phyloP scores from a whole-genome alignment of 2,329 filamentous ascomycete genomes.

The Penicillium corylophilum region DNA sequence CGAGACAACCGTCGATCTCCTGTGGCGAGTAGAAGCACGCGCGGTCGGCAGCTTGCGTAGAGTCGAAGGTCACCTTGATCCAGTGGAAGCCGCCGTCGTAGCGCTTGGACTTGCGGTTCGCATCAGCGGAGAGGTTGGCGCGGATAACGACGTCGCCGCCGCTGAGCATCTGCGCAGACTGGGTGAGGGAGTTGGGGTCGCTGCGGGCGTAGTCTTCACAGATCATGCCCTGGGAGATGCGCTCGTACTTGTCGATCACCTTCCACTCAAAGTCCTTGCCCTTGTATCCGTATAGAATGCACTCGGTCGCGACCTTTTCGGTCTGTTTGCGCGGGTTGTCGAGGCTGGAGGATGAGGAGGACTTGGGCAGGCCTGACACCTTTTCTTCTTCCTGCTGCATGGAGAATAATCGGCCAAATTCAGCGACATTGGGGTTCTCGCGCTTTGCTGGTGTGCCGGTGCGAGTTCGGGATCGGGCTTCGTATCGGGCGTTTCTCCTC shows the following conservation, averaged over 20 bases:
- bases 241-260: slow-evolving; percentile 84
- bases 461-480: slow-evolving; percentile 53
- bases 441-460: slow-evolving; percentile 59
- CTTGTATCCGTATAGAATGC: slow-evolving; percentile 81
- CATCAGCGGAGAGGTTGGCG: slow-evolving; percentile 66
- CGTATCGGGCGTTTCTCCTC: slow-evolving; percentile 46
- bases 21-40: slow-evolving; percentile 71
- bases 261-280: slow-evolving; percentile 71
- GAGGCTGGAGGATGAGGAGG: slow-evolving; percentile 43
- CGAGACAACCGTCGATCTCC: slow-evolving; percentile 66
- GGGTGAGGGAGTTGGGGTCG: slow-evolving; percentile 67
- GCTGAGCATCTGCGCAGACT: slow-evolving; percentile 71
- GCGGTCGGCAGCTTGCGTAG: slow-evolving; percentile 66
- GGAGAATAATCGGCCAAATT: slow-evolving; percentile 47
- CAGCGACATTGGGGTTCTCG: slow-evolving; percentile 54
- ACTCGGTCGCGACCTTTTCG: slow-evolving; percentile 66
- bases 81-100: slow-evolving; percentile 85
- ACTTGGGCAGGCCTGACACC: slow-evolving; percentile 34
- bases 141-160: slow-evolving; percentile 70
- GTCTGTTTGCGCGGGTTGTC: slow-evolving; percentile 39
- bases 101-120: slow-evolving; percentile 75
- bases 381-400: slow-evolving; percentile 48
- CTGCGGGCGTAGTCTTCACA: slow-evolving; percentile 91
- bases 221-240: slow-evolving; percentile 73
- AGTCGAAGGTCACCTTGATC: slow-evolving; percentile 85